A percentile compares a stretch with the other conserved stretches of the same genome.
These are phyloP conservation scores for Talinum fruticosum DNA, from an alignment of 148 eudicot species.

Conservation along the genomic window DNA sequence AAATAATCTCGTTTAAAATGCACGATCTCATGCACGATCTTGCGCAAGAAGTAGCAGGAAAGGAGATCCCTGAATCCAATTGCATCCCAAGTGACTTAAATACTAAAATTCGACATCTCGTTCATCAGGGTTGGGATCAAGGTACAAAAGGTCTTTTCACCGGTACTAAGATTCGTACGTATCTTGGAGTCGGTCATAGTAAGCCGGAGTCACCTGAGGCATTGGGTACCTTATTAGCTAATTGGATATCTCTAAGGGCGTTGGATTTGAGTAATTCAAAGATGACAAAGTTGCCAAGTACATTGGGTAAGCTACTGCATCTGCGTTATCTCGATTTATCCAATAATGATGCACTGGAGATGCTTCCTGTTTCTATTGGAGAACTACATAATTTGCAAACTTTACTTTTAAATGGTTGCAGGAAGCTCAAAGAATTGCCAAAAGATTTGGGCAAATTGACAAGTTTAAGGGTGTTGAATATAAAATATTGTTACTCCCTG, in stretches of 20 bases:
- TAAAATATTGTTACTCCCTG: not conserved
- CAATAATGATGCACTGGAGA: not conserved
- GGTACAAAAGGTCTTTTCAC: not conserved
- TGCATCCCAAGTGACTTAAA: not conserved
- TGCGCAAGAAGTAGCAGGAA: not conserved
- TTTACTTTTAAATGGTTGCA: no score
- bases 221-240: no score
- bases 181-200: not conserved
- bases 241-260: not conserved
- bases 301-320: not conserved
- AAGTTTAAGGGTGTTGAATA: not conserved
- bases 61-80: not conserved
- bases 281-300: not conserved
- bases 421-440: no score
- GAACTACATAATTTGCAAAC: no score
- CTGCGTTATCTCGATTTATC: not conserved
- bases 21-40: conserved; percentile 8
- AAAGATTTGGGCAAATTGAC: not conserved
- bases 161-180: not conserved
- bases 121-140: no score
- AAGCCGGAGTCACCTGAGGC: no score
- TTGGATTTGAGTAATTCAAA: not conserved
- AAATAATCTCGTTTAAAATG: conserved; percentile 1
- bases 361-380: no score
- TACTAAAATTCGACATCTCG: not conserved